Percentiles rank a stretch among this genome's conserved stretches.
These are phyloP conservation scores for Podaxis pistillaris DNA, from an alignment of 768 basidiomycete genomes.

Conservation along the genomic window DNA sequence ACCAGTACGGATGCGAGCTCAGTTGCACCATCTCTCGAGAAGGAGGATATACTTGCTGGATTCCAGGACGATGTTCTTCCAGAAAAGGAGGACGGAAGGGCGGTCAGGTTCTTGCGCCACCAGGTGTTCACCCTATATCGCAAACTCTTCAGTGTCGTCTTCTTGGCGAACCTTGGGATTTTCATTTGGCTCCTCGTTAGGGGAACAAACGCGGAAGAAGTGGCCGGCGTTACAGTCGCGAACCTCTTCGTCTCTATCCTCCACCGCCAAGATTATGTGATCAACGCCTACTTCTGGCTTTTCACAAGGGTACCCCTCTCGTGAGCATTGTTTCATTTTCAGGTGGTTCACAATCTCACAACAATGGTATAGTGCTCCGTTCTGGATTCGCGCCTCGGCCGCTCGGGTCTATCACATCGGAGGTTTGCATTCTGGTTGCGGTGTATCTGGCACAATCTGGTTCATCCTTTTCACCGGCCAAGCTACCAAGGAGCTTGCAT, in stretches of 20 bases:
- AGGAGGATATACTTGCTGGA: not conserved
- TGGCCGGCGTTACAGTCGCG: slow-evolving; percentile 39
- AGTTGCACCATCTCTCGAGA: not conserved
- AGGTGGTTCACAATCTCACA: not conserved
- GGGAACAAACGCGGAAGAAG: slow-evolving; percentile 31
- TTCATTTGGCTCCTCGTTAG: slow-evolving; percentile 41
- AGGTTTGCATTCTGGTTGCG: slow-evolving; percentile 53
- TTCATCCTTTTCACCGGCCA: slow-evolving; percentile 46
- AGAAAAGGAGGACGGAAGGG: not conserved
- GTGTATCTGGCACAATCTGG: slow-evolving; percentile 52
- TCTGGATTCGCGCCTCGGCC: slow-evolving; percentile 42
- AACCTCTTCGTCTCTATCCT: slow-evolving; percentile 48
- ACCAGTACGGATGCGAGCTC: not conserved
- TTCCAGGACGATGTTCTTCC: slow-evolving; percentile 9
- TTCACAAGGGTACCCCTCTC: slow-evolving; percentile 48
- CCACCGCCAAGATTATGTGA: slow-evolving; percentile 55
- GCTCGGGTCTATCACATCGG: slow-evolving; percentile 56
- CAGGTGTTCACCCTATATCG: slow-evolving; percentile 56
- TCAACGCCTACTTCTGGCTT: slow-evolving; percentile 55
- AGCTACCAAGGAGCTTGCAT: slow-evolving; percentile 35
- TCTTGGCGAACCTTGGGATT: slow-evolving; percentile 51
- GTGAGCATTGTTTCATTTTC: slow-evolving; percentile 27
- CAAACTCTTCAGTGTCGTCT: slow-evolving; percentile 56
- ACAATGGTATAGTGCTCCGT: slow-evolving; percentile 22
- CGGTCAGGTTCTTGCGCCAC: slow-evolving; percentile 36